A percentile compares a stretch with the other conserved stretches of the same genome.
These are phyloP conservation scores for Phytophthora pisi DNA, from an alignment of 352 stramenopile species.

Conservation along the genomic window DNA sequence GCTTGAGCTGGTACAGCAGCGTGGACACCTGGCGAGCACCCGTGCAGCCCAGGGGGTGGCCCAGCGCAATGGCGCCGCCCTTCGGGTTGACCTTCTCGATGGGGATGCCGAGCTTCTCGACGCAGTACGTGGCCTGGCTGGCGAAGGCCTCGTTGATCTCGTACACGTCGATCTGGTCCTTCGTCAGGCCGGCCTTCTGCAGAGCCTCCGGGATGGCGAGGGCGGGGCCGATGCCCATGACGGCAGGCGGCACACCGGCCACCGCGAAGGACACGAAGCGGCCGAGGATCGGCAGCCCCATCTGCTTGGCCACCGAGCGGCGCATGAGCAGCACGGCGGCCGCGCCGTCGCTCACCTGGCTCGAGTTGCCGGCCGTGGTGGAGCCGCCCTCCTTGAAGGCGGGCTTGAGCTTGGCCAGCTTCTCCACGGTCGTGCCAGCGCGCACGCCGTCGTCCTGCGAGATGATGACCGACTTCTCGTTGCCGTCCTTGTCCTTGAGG, in stretches of 20 bases:
- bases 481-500: constrained; percentile 78
- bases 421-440: constrained; percentile 63
- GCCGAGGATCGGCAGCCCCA: constrained; percentile 83
- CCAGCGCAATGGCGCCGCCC: constrained; percentile 88
- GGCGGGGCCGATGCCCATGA: constrained; percentile 89
- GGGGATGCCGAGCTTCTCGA: constrained; percentile 79
- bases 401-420: constrained; percentile 73
- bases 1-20: constrained; percentile 92
- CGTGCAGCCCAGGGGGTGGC: constrained; percentile 91
- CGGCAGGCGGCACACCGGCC: constrained; percentile 77
- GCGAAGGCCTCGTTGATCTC: constrained; percentile 95
- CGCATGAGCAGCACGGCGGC: constrained; percentile 89
- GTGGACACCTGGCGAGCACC: constrained; percentile 91
- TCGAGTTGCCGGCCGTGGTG: constrained; percentile 86
- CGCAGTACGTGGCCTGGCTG: constrained; percentile 84
- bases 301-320: constrained; percentile 75
- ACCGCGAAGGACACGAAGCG: constrained; percentile 89
- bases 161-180: constrained; percentile 89
- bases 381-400: constrained; percentile 84
- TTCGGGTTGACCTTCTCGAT: constrained; percentile 91
- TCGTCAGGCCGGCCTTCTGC: constrained; percentile 64
- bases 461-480: constrained; percentile 79
- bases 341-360: constrained; percentile 90
- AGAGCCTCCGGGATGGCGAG: constrained; percentile 81
- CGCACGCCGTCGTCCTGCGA: constrained; percentile 79